A percentile compares a stretch with the other conserved stretches of the same genome.
These are phyloP conservation scores for Porodaedalea pini DNA, from an alignment of 1,284 basidiomycete species.

Conservation along the genomic window DNA sequence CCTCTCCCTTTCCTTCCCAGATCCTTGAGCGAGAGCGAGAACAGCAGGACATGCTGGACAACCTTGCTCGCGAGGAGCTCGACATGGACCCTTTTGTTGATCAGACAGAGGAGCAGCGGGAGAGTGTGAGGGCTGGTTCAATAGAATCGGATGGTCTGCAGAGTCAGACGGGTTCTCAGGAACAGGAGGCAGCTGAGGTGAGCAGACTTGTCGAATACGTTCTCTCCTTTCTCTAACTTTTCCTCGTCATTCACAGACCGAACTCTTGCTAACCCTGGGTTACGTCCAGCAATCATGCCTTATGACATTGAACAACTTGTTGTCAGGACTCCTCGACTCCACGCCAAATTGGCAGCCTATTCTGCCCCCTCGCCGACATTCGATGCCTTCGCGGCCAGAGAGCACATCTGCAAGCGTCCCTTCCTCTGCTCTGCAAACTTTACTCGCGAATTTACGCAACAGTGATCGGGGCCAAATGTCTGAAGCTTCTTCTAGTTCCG, in stretches of 20 bases:
- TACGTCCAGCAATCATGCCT: slow-evolving; percentile 69
- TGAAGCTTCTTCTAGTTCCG: slow-evolving; percentile 35
- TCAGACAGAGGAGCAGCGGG: slow-evolving; percentile 9
- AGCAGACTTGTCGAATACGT: not conserved
- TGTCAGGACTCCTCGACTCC: slow-evolving; percentile 38
- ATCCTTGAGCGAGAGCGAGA: slow-evolving; percentile 14
- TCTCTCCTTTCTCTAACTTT: not conserved
- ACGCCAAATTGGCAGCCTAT: slow-evolving; percentile 53
- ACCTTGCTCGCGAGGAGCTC: slow-evolving; percentile 10
- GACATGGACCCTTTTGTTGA: slow-evolving; percentile 15
- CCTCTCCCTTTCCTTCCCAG: slow-evolving; percentile 28
- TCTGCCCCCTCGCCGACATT: slow-evolving; percentile 60
- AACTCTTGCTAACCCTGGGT: slow-evolving; percentile 64
- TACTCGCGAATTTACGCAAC: slow-evolving; percentile 60
- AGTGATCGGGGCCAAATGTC: slow-evolving; percentile 45
- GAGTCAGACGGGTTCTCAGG: not conserved
- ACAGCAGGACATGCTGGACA: slow-evolving; percentile 18
- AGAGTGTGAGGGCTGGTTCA: not conserved
- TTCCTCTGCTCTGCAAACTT: slow-evolving; percentile 55
- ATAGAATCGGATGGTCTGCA: not conserved
- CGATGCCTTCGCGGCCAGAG: slow-evolving; percentile 47
- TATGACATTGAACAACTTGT: slow-evolving; percentile 68
- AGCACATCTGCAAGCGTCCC: slow-evolving; percentile 31
- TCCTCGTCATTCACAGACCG: slow-evolving; percentile 37
- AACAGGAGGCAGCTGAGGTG: not conserved